Conservation (phyloP, 768 basidiomycete species). For the Trametes meyenii region DNA sequence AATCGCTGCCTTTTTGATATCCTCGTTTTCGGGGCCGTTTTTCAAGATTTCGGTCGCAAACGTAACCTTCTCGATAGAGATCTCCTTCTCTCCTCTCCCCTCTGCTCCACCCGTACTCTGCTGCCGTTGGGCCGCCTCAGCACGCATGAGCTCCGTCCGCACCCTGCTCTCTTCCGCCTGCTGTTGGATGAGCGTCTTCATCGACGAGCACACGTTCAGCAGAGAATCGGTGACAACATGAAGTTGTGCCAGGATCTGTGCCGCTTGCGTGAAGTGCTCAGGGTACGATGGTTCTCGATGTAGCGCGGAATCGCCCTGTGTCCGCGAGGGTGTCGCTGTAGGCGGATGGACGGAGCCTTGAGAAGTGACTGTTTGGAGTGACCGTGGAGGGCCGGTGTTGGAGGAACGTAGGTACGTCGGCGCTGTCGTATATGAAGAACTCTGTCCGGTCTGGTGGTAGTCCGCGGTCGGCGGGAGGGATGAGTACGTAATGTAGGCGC, state of each 20-base stretch:
- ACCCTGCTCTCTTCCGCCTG: conserved; percentile 72
- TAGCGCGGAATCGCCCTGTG: conserved; percentile 9
- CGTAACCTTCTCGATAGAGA: conserved; percentile 62
- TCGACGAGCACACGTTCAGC: conserved; percentile 47
- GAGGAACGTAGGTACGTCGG: conserved; percentile 2
- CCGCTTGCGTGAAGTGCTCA: conserved; percentile 27
- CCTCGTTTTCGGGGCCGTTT: conserved; percentile 39
- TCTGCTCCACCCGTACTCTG: conserved; percentile 45
- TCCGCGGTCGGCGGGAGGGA: conserved; percentile 4
- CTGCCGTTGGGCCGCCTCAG: conserved; percentile 54
- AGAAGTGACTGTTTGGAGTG: neutral
- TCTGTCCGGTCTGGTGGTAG: neutral
- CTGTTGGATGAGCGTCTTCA: conserved; percentile 60
- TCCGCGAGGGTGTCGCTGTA: conserved; percentile 5
- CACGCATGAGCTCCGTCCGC: conserved; percentile 70
- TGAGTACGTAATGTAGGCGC: neutral
- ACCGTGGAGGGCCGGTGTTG: neutral
- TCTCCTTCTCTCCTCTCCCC: conserved; percentile 40
- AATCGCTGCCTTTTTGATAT: conserved; percentile 21
- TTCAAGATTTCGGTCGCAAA: conserved; percentile 69
- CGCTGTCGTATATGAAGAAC: neutral
- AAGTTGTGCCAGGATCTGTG: conserved; percentile 50
- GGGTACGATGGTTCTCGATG: conserved; percentile 12
- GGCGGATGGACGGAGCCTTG: neutral
- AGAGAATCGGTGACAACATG: conserved; percentile 55